Base-by-base conservation (phyloP, 1,284 basidiomycete genomes). In the Ganoderma lucidum region DNA sequence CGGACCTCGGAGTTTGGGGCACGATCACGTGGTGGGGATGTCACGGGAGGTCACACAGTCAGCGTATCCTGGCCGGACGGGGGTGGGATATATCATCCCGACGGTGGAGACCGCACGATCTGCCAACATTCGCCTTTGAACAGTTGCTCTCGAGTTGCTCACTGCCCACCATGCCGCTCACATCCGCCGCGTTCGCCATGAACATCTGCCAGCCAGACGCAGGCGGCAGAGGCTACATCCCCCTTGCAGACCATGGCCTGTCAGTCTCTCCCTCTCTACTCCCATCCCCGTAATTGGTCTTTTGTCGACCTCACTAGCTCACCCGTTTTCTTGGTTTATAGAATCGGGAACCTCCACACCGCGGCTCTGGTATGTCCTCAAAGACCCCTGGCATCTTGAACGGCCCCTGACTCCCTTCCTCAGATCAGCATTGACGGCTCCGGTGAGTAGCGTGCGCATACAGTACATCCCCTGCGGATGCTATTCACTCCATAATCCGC, bases 311-410 rank as follows among this genome's bases (percentile, higher is more conserved):
- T 35, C 35, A 35, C 56, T 28, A 23, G 8, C 48, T 23, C 3
- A 12, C 0, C 10, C 23, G 10, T n/a, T 14, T 28, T 3, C 23
- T 48, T 14, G 23, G 23, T 15, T 19, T 51, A 51, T 73, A 93
- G 92, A 55, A 94, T 95, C 71, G 93, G 93, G 8, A 95, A 95
- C 77, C 80, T 95, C 72, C 87, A 90, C 66, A 95, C 93, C 0
- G 93, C 93, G 64, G 93, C 93, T n/a, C 80, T 95, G 69, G 88
- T 88, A 76, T 74, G 81, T 80, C 23, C 35, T 14, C 17, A 35
- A 64, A 65, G n/a, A 32, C 6, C 15, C 53, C 30, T 64, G 0
- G 3, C 6, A 5, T 58, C 14, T 1, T 39, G 44, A 42, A 17
- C 51, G 15, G 6, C n/a, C 9, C 64, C 65, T 55, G 23, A 61